Base-by-base conservation (phyloP, 2,329 filamentous ascomycete species). In the Parastagonospora nodorum region DNA sequence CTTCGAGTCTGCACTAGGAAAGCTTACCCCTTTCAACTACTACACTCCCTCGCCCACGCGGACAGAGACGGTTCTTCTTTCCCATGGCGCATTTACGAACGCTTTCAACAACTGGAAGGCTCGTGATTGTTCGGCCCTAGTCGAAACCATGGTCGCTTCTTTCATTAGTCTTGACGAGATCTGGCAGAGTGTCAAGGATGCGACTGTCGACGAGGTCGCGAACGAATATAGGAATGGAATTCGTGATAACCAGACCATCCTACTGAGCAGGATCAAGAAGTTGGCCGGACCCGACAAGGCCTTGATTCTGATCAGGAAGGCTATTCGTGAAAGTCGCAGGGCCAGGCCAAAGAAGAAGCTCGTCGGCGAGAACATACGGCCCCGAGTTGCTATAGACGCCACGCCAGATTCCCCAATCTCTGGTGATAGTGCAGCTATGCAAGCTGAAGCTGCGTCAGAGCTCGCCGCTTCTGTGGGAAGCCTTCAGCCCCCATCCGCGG, bases 61-160 rank as follows among this genome's bases (percentile, higher is more conserved):
- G 35, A 78, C 82, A 28, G 82, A 85, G 45, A 80, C 82, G 1
- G 78, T 94, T 14, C 82, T 87, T 0, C 83, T 90, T 60, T 80
- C 84, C 1, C 90, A 92, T 66, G 84, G 87, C 29, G 83, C 86
- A 0, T 94, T 91, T 61, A 84, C 88, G 61, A 88, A 89, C 45
- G 88, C 88, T 1, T 92, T 94, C 66, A 88, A 90, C 53, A 86
- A 88, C 3, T 94, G 90, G 90, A 91, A 92, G 73, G 87, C 89
- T 1, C 84, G 89, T 45, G 90, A 93, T 68, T 90, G 88, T 0
- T 86, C 86, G 46, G 86, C 89, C 0, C 78, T 94, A 4, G 85
- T 93, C 45, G 88, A 92, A 63, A 87, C 90, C 48, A 92, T 94
- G 89, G 81, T 93, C n/a, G 82, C 90, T 64, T 89, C 91, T 58